Conservation (phyloP, 345 rosid genomes). For the Salix exigua region DNA sequence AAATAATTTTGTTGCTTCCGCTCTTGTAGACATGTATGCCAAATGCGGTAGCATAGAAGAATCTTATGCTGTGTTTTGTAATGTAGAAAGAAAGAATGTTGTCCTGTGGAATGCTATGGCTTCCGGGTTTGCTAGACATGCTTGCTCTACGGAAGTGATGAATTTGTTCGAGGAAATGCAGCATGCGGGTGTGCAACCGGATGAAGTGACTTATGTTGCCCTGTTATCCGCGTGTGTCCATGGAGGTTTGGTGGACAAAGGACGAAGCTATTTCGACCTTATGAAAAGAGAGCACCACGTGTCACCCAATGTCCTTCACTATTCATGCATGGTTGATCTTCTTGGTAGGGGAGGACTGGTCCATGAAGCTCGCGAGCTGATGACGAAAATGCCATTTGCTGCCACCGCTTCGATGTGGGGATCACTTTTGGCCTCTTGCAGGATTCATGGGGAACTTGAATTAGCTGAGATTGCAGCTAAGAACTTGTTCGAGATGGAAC, state of each 20-base stretch:
- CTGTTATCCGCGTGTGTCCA: slow-evolving; percentile 76
- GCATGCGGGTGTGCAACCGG: slow-evolving; percentile 55
- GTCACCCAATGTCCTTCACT: slow-evolving; percentile 57
- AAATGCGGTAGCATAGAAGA: slow-evolving; percentile 67
- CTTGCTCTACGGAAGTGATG: slow-evolving; percentile 55
- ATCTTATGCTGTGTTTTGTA: slow-evolving; percentile 51
- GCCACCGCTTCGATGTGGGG: slow-evolving; percentile 81
- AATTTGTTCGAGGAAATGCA: slow-evolving; percentile 82
- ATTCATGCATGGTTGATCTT: slow-evolving; percentile 87
- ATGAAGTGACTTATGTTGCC: slow-evolving; percentile 63
- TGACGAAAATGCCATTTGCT: slow-evolving; percentile 55
- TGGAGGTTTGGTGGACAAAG: slow-evolving; percentile 63
- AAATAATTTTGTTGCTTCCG: slow-evolving; percentile 53
- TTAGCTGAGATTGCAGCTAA: slow-evolving; percentile 69
- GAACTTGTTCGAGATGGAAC: slow-evolving; percentile 61
- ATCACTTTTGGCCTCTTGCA: slow-evolving; percentile 71
- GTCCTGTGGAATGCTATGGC: slow-evolving; percentile 78
- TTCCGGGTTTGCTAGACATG: slow-evolving; percentile 71
- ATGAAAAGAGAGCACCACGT: slow-evolving; percentile 51
- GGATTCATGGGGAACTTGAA: slow-evolving; percentile 50
- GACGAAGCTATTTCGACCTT: slow-evolving; percentile 47
- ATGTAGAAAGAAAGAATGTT: slow-evolving; percentile 42
- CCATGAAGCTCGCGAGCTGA: slow-evolving; percentile 58
- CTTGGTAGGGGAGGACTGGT: slow-evolving; percentile 62
- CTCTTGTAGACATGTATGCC: slow-evolving; percentile 81